These are phyloP conservation scores for Aspergillus homomorphus DNA, from an alignment of 495 filamentous ascomycete species.

Conservation along the genomic window DNA sequence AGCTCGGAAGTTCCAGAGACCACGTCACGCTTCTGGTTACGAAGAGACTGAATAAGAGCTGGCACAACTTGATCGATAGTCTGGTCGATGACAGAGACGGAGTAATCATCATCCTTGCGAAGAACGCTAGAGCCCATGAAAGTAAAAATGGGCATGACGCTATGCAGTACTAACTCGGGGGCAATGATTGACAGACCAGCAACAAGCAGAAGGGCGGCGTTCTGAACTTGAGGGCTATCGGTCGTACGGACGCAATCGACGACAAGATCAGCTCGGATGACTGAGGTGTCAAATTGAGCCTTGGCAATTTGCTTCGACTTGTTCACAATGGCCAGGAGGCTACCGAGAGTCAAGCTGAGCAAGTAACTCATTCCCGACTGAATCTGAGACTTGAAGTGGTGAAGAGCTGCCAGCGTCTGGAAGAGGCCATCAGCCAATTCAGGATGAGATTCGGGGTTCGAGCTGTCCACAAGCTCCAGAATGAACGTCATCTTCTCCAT, in stretches of 20 bases:
- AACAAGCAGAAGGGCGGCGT: conserved; percentile 83
- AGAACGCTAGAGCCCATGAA: conserved; percentile 91
- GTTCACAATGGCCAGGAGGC: conserved; percentile 75
- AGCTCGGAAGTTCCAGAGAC: conserved; percentile 80
- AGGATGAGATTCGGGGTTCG: conserved; percentile 65
- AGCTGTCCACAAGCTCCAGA: conserved; percentile 80
- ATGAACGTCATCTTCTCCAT: conserved; percentile 79
- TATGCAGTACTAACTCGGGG: conserved; percentile 87
- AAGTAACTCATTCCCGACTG: conserved; percentile 81
- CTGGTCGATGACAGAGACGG: conserved; percentile 79
- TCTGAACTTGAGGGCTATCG: conserved; percentile 85
- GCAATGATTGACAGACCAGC: conserved; percentile 76
- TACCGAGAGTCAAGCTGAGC: conserved; percentile 71
- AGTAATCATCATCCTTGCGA: conserved; percentile 90
- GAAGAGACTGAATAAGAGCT: conserved; percentile 80
- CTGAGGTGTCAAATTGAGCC: conserved; percentile 65
- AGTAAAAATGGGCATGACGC: conserved; percentile 98
- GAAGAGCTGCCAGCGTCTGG: conserved; percentile 75
- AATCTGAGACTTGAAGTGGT: conserved; percentile 68
- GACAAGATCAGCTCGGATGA: conserved; percentile 79
- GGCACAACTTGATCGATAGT: conserved; percentile 90
- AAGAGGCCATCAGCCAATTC: conserved; percentile 76
- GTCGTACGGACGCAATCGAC: conserved; percentile 89
- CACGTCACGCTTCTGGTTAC: conserved; percentile 70
- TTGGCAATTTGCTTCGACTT: conserved; percentile 58